Conservation (phyloP, 2,329 filamentous ascomycete genomes). For the Pseudomassariella vexata region DNA sequence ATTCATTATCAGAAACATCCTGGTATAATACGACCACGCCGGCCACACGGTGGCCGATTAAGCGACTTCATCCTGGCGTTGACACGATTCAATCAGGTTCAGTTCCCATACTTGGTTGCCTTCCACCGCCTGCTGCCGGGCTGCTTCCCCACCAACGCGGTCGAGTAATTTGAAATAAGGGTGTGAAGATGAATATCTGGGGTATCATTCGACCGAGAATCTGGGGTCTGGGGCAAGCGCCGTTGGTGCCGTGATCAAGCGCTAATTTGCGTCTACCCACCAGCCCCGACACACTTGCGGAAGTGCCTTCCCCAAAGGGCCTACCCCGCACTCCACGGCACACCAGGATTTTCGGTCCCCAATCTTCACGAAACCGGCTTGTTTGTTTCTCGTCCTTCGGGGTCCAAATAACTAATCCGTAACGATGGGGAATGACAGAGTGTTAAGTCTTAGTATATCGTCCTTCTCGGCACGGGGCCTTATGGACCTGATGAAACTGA, state of each 20-base stretch:
- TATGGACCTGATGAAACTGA: neutral
- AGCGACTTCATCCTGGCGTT: neutral
- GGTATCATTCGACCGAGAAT: conserved; percentile 9
- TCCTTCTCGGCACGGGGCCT: neutral
- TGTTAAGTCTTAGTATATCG: too few species aligned
- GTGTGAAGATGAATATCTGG: neutral
- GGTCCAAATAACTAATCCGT: neutral
- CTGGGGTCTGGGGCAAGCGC: conserved; percentile 8
- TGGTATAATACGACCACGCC: neutral
- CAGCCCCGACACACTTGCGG: neutral
- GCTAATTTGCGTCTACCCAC: conserved; percentile 2
- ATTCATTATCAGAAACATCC: too few species aligned
- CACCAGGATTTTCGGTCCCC: neutral
- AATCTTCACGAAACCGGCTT: neutral
- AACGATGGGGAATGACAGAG: too few species aligned
- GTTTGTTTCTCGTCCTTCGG: neutral
- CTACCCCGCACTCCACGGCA: neutral
- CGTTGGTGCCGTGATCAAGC: neutral
- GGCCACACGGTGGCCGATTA: neutral
- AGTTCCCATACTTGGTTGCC: neutral
- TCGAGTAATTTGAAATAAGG: too few species aligned
- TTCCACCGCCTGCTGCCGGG: neutral
- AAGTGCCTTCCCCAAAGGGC: neutral
- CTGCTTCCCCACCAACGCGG: too few species aligned
- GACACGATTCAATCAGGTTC: neutral